phyloP scores from a whole-genome alignment of 495 filamentous ascomycete genomes.

The Chlorociboria aeruginascens region DNA sequence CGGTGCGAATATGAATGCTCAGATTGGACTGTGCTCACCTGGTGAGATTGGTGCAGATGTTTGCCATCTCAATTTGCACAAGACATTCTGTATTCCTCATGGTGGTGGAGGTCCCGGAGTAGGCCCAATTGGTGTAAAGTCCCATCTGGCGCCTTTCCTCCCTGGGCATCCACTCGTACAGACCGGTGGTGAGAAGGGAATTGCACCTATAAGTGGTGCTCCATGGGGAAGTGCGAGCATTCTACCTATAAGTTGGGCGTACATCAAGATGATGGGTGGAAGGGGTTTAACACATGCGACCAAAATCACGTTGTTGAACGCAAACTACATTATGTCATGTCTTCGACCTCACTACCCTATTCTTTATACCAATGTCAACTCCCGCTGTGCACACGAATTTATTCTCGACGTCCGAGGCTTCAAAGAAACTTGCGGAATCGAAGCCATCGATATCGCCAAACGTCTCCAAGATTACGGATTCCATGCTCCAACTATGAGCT shows the following conservation, averaged over 20 bases:
- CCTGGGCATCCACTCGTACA: slow-evolving; percentile 59
- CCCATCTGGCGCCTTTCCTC: slow-evolving; percentile 66
- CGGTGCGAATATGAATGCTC: slow-evolving; percentile 98
- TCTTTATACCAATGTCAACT: slow-evolving; percentile 80
- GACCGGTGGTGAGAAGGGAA: slow-evolving; percentile 50
- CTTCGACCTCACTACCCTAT: slow-evolving; percentile 85
- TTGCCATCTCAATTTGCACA: slow-evolving; percentile 96
- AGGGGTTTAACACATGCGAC: slow-evolving; percentile 88
- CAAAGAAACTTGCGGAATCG: slow-evolving; percentile 73
- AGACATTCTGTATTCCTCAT: slow-evolving; percentile 98
- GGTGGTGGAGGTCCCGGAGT: slow-evolving; percentile 93
- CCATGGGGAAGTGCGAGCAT: slow-evolving; percentile 90
- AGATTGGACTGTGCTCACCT: slow-evolving; percentile 93
- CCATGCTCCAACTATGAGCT: slow-evolving; percentile 97
- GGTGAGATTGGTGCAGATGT: slow-evolving; percentile 97
- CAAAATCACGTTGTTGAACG: slow-evolving; percentile 87
- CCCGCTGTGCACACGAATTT: slow-evolving; percentile 95
- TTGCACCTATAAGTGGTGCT: slow-evolving; percentile 71
- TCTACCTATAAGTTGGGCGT: slow-evolving; percentile 93
- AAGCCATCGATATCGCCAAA: slow-evolving; percentile 96
- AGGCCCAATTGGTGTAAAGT: slow-evolving; percentile 86
- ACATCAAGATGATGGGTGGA: slow-evolving; percentile 94
- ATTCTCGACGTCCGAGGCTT: slow-evolving; percentile 87
- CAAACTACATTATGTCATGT: slow-evolving; percentile 92
- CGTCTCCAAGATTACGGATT: slow-evolving; percentile 97